Base-by-base conservation (phyloP, 345 rosid genomes). In the Pugionium cornutum region DNA sequence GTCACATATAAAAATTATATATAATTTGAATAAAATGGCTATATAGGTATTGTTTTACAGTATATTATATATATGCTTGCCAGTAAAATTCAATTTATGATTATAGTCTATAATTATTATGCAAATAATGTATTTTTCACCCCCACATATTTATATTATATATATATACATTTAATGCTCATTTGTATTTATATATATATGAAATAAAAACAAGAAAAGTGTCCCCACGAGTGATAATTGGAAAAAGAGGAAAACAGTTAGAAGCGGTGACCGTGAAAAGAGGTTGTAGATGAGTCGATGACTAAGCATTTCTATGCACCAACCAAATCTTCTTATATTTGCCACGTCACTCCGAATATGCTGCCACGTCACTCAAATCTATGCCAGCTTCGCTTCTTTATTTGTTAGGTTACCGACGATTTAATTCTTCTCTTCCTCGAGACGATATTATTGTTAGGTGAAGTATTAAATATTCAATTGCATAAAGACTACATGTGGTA, bases 271-370 rank as follows among this genome's bases (percentile, higher is more conserved):
- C 53, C 18, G 18, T 18, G 18, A 18, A 18, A 18, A 18, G 18
- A 53, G 59, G 55, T 9, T 35, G 34, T 43, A 6, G 2, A 58
- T 25, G 39, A 31, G n/a, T 2, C 25, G 69, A 65, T 66, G 69
- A 66, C 61, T 26, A 53, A 35, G 71, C 71, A 67, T 56, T 35
- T 56, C 63, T 56, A 47, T 67, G 64, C 72, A 67, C 72, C 72
- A 67, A 67, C 64, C 64, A 67, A 49, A 67, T 67, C 57, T 67
- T 67, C 57, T 57, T 57, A 5, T 47, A 40, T 49, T 51, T 68
- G 43, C 73, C 69, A 51, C 58, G 29, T 64, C 68, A 64, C 5
- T 53, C 35, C 4, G 53, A 45, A 52, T 62, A 48, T 61, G 37
- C 34, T 36, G 40, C 75, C 76, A 72, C 67, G 42, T 65, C 66